phyloP scores from a whole-genome alignment of 2,329 filamentous ascomycete species.

The Fusarium tjaetaba region DNA sequence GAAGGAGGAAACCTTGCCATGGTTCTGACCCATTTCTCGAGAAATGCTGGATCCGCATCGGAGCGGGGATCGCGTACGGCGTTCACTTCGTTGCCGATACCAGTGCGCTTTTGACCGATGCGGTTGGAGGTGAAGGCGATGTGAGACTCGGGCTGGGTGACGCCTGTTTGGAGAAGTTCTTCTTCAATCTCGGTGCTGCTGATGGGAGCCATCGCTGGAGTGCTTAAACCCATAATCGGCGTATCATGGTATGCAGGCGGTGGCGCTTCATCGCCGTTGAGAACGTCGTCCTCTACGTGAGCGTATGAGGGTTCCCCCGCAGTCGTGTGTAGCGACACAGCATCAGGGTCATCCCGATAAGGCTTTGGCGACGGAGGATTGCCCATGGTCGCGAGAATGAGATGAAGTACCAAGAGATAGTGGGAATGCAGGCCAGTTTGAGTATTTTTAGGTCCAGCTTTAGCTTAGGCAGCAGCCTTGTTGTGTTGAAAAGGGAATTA shows the following conservation, averaged over 20 bases:
- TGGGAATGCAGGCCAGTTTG: rapidly evolving
- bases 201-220: background rate
- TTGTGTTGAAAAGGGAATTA: background rate
- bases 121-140: conserved; percentile 5
- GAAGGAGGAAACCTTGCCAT: conserved; percentile 28
- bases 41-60: conserved; percentile 13
- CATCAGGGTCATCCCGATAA: conserved; percentile 33
- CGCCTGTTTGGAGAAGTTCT: background rate
- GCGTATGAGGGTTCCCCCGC: conserved; percentile 12
- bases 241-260: conserved; percentile 7
- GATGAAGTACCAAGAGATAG: rapidly evolving
- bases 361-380: background rate
- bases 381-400: background rate
- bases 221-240: background rate
- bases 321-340: conserved; percentile 35
- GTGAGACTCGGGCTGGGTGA: conserved; percentile 12
- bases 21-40: conserved; percentile 22
- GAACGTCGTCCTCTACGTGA: background rate
- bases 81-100: conserved; percentile 29
- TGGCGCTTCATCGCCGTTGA: background rate
- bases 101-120: conserved; percentile 28
- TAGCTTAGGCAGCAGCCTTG: background rate
- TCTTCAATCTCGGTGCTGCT: background rate
- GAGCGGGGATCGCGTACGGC: conserved; percentile 25
- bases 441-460: background rate